A percentile compares a stretch with the other conserved stretches of the same genome.
phyloP scores from a whole-genome alignment of 768 basidiomycete species.

The Chiua virens region DNA sequence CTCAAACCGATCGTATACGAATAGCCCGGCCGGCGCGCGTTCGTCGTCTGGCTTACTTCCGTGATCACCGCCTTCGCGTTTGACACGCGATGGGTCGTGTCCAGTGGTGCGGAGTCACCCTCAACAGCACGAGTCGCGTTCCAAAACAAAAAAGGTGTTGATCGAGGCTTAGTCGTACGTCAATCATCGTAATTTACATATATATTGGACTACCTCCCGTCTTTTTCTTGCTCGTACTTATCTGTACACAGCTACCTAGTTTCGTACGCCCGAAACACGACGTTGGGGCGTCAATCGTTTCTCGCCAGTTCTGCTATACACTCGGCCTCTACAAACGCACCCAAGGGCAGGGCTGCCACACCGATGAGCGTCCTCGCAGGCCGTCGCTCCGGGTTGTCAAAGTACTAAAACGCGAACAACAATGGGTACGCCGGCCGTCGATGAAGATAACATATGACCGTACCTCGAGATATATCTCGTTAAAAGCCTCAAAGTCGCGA shows the following conservation, averaged over 20 bases:
- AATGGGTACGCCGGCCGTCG: not conserved
- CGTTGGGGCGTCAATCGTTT: not conserved
- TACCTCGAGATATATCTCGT: conserved; percentile 39
- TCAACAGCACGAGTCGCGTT: no score
- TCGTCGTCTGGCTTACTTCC: conserved; percentile 3
- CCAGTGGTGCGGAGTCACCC: not conserved
- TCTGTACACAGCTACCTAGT: not conserved
- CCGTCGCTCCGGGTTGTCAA: conserved; percentile 37
- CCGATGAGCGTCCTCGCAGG: conserved; percentile 63
- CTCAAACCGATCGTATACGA: conserved; percentile 5
- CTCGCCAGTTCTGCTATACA: conserved; percentile 46
- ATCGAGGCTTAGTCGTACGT: not conserved
- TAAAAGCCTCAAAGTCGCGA: conserved; percentile 40
- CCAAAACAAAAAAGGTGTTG: no score
- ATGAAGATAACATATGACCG: not conserved
- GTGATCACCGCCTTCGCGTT: conserved; percentile 8
- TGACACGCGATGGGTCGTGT: conserved; percentile 1
- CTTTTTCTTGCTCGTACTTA: not conserved
- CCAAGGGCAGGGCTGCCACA: conserved; percentile 51
- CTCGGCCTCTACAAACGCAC: conserved; percentile 61
- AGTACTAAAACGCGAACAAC: conserved; percentile 49
- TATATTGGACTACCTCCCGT: no score
- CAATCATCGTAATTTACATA: not conserved
- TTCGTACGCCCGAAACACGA: not conserved
- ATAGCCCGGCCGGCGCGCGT: not conserved